phyloP scores from a whole-genome alignment of 2,329 filamentous ascomycete genomes.

The Verticillium nubilum region DNA sequence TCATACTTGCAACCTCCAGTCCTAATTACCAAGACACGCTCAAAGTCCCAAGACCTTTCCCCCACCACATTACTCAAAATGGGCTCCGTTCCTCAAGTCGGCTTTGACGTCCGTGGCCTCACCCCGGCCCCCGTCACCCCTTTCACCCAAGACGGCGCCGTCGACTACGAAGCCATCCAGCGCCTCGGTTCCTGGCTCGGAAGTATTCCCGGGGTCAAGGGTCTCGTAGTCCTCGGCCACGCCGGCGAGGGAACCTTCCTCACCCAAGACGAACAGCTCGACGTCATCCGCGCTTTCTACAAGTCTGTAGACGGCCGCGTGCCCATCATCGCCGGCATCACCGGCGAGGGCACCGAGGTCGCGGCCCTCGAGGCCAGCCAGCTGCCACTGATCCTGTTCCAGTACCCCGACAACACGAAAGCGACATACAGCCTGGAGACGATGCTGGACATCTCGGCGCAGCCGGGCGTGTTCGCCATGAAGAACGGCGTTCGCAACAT shows the following conservation, averaged over 20 bases:
- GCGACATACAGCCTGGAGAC: constrained; percentile 46
- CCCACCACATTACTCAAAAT: constrained; percentile 11
- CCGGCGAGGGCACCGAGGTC: constrained; percentile 45
- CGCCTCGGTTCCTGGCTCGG: constrained; percentile 48
- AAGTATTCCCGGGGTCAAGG: constrained; percentile 44
- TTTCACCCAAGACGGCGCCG: constrained; percentile 39
- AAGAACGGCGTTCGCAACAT: constrained; percentile 53
- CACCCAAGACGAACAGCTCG: constrained; percentile 40
- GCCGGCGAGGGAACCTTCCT: constrained; percentile 50
- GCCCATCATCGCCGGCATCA: constrained; percentile 48
- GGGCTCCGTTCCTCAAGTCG: constrained; percentile 15
- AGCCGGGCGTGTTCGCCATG: constrained; percentile 48
- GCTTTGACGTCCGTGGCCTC: constrained; percentile 41
- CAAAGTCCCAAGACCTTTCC: background rate
- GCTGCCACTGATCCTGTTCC: constrained; percentile 46
- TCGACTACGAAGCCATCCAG: constrained; percentile 47
- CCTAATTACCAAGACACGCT: background rate
- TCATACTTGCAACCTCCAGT: background rate
- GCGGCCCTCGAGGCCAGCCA: constrained; percentile 44
- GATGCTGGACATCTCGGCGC: constrained; percentile 45
- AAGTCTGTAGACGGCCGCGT: constrained; percentile 43
- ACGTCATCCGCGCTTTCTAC: constrained; percentile 46
- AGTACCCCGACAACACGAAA: constrained; percentile 49
- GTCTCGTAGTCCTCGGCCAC: constrained; percentile 48
- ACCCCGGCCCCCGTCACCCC: constrained; percentile 46